Percentiles rank a stretch among this genome's conserved stretches.
Evolutionary conservation across 139 green algal species (phyloP).

Genomic region (Raphidocelis subcapitata): DNA sequence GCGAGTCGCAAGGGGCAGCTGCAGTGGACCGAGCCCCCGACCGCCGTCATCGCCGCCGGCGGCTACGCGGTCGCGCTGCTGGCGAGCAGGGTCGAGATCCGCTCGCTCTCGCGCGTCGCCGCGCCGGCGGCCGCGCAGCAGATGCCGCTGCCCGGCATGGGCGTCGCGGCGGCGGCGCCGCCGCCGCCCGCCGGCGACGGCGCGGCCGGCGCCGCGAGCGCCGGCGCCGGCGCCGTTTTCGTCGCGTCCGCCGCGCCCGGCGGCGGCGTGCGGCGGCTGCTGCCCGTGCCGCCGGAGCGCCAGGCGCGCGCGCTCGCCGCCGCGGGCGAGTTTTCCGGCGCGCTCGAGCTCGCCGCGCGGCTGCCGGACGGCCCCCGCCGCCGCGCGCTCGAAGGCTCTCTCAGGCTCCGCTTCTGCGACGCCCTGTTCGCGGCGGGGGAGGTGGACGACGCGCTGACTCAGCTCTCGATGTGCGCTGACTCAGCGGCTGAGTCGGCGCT

Average conservation of each 20-base stretch:
- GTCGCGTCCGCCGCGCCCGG: conserved; percentile 18
- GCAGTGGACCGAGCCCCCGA: conserved; percentile 48
- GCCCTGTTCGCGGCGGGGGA: conserved; percentile 32
- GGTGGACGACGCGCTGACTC: conserved; percentile 76
- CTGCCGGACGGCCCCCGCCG: conserved; percentile 14
- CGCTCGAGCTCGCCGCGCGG: conserved; percentile 54
- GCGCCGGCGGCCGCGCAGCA: conserved; percentile 6
- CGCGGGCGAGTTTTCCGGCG: conserved; percentile 62
- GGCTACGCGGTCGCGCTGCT: conserved; percentile 61
- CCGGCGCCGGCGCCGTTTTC: conserved; percentile 47
- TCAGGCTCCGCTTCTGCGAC: neutral
- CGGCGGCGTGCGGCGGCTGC: conserved; percentile 43
- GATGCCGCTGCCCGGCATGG: conserved; percentile 17
- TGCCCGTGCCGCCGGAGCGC: conserved; percentile 40
- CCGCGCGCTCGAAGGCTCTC: neutral
- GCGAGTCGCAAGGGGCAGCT: conserved; percentile 24
- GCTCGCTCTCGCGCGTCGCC: conserved; percentile 9
- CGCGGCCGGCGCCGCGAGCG: too few relatives aligned
- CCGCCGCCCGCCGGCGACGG: conserved; percentile 10
- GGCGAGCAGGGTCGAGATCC: conserved; percentile 47
- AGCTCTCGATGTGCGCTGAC: conserved; percentile 68
- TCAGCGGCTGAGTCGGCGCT: too few relatives aligned
- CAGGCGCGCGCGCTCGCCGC: conserved; percentile 64
- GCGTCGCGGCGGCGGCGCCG: conserved; percentile 5
- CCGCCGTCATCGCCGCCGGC: conserved; percentile 34